phyloP scores from a whole-genome alignment of 495 filamentous ascomycete species.

The Hypoxylon perforatum region DNA sequence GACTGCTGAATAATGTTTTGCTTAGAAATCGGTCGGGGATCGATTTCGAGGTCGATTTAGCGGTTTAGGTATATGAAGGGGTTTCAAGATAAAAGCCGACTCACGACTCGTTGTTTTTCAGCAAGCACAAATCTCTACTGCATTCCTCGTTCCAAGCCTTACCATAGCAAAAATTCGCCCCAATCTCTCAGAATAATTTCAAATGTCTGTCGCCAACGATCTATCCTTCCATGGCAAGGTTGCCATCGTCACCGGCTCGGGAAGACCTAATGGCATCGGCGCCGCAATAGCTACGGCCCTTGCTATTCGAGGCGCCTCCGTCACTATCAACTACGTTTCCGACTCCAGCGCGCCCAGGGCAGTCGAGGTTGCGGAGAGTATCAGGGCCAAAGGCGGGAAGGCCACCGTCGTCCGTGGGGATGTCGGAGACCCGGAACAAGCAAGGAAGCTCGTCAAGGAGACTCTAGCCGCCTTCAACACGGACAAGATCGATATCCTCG shows the following conservation, averaged over 20 bases:
- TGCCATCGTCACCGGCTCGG: conserved; percentile 63
- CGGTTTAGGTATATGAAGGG: conserved; percentile 24
- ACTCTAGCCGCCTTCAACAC: conserved; percentile 43
- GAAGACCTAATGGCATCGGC: conserved; percentile 58
- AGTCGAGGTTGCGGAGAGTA: conserved; percentile 36
- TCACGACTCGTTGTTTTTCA: conserved; percentile 15
- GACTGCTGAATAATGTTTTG: conserved; percentile 13
- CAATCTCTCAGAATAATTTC: conserved; percentile 5
- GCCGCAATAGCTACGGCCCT: conserved; percentile 55
- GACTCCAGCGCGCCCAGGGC: conserved; percentile 47
- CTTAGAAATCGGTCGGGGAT: conserved; percentile 9
- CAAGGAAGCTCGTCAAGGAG: conserved; percentile 44
- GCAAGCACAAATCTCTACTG: conserved; percentile 9
- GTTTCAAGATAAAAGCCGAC: conserved; percentile 17
- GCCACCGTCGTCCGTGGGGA: conserved; percentile 50
- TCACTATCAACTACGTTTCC: conserved; percentile 52
- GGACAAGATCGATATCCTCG: conserved; percentile 52
- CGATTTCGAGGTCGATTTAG: background rate
- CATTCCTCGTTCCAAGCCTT: conserved; percentile 11
- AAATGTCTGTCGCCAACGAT: conserved; percentile 18
- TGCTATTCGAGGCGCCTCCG: conserved; percentile 53
- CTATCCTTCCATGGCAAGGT: conserved; percentile 59
- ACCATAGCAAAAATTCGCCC: conserved; percentile 13
- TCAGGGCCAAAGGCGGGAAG: conserved; percentile 38
- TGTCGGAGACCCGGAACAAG: conserved; percentile 40